phyloP scores from a whole-genome alignment of 371 early-diverging fungal genomes.

The Choanephora cucurbitarum region DNA sequence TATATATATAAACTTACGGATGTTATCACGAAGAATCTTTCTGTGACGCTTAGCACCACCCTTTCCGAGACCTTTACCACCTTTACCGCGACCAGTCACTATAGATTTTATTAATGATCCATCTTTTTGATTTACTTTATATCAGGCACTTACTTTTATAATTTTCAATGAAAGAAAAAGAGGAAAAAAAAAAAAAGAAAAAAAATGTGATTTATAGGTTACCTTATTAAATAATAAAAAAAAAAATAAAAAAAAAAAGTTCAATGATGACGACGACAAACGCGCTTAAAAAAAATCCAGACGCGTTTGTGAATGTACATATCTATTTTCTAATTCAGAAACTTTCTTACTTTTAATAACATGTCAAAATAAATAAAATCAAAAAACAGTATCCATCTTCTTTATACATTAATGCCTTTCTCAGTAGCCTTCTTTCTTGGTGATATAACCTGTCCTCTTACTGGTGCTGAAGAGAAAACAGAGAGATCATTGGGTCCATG shows the following conservation, averaged over 20 bases:
- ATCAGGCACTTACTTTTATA: constrained; percentile 19
- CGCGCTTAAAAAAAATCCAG: not conserved
- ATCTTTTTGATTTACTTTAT: too few species aligned
- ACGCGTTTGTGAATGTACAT: not conserved
- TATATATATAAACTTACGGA: constrained; percentile 44
- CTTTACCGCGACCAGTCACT: constrained; percentile 93
- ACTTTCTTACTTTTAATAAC: too few species aligned
- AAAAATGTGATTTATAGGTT: not conserved
- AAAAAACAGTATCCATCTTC: too few species aligned
- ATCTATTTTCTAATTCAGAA: not conserved
- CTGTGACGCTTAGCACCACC: constrained; percentile 98
- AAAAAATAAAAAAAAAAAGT: not conserved
- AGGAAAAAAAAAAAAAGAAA: constrained; percentile 10
- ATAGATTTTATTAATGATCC: not conserved
- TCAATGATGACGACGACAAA: constrained; percentile 11
- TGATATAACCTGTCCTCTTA: too few species aligned
- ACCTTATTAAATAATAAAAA: constrained; percentile 2
- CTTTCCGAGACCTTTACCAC: constrained; percentile 97
- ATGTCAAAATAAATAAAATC: too few species aligned
- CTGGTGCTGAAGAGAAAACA: too few species aligned
- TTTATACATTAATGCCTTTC: too few species aligned
- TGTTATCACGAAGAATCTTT: constrained; percentile 98
- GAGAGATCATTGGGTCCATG: too few species aligned
- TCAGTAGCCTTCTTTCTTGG: too few species aligned
- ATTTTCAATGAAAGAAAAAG: constrained; percentile 8